Base-by-base conservation (phyloP, 2,329 filamentous ascomycete species). In the Microsporum canis region DNA sequence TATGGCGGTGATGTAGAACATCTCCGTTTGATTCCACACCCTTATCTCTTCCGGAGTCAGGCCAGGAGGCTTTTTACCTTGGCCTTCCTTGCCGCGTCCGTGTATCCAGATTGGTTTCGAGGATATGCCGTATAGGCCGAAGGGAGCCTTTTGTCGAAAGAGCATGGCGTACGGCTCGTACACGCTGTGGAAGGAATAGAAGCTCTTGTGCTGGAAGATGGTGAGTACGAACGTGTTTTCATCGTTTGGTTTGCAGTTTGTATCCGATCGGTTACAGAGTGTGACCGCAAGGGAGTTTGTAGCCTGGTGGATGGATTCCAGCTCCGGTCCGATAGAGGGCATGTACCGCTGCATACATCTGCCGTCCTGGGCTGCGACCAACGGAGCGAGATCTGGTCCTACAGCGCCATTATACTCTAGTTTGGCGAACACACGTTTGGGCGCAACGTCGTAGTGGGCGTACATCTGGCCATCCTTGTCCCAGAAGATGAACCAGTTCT, bases 401-500 rank as follows among this genome's bases (percentile, higher is more conserved):
- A 75, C 76, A 0, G 74, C 74, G 3, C 81, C 82, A 63, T 81
- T 77, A 1, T 63, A 41, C 2, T 67, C 66, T 7, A 84, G 67
- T 43, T 72, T 70, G 0, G 81, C 76, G 65, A 83, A 84, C 0
- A 72, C 72, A 0, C 83, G 78, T 17, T 71, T 71, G 0, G 82
- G 82, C 0, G 67, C 65, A 1, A 83, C 67, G 63, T 84, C 81
- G 67, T 83, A 78, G 67, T 85, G 82, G 0, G 76, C 73, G 66
- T 82, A 82, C 57, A 77, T 70, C 23, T 74, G 67, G 3, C 75
- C 77, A 0, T 72, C 61, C 0, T 63, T 61, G 63, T 84, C 82
- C 82, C 82, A 85, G 71, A 85, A 85, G 1, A 82, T 63, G 64
- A 85, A 85, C 75, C 77, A 86, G 66, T 86, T 85, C 77, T 85